A percentile compares a stretch with the other conserved stretches of the same genome.
phyloP scores from a whole-genome alignment of 495 filamentous ascomycete genomes.

The Lophiostoma macrostomum region DNA sequence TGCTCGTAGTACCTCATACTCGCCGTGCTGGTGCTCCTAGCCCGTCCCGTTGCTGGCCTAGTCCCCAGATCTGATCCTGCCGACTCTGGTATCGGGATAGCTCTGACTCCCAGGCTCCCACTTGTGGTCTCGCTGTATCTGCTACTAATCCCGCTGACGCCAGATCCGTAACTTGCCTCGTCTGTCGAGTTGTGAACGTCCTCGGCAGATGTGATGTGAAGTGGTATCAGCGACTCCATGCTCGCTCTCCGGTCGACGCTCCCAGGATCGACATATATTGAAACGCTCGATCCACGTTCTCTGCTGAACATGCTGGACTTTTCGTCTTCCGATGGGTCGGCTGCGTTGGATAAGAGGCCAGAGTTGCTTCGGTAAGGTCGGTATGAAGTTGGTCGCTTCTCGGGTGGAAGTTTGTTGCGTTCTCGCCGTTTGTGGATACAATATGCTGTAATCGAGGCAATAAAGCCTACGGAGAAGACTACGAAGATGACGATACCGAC shows the following conservation, averaged over 20 bases:
- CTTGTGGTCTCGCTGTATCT: neutral
- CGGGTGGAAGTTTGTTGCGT: slow-evolving; percentile 24
- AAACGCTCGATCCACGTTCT: slow-evolving; percentile 12
- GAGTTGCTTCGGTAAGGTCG: slow-evolving; percentile 20
- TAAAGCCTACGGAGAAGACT: slow-evolving; percentile 13
- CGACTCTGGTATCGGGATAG: slow-evolving; percentile 1
- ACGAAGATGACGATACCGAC: slow-evolving; percentile 19
- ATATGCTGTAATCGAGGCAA: slow-evolving; percentile 5
- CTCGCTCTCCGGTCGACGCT: neutral
- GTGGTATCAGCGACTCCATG: slow-evolving; percentile 22
- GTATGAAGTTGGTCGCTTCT: slow-evolving; percentile 18
- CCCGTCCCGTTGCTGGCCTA: neutral
- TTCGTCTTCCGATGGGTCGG: slow-evolving; percentile 17
- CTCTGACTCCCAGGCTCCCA: slow-evolving; percentile 9
- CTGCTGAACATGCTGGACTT: slow-evolving; percentile 23
- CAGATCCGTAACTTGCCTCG: neutral
- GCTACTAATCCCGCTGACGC: slow-evolving; percentile 5
- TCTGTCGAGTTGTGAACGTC: slow-evolving; percentile 16
- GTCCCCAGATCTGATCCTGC: slow-evolving; percentile 1
- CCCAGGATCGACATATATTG: slow-evolving; percentile 17
- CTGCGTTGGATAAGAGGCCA: slow-evolving; percentile 23
- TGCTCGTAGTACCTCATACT: slow-evolving; percentile 20
- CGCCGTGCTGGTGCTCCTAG: slow-evolving; percentile 13
- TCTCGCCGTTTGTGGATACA: slow-evolving; percentile 11
- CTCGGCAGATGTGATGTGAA: slow-evolving; percentile 20